These are phyloP conservation scores for Luzula sylvatica DNA, from an alignment of 176 grass and related monocot genomes.

Conservation along the genomic window DNA sequence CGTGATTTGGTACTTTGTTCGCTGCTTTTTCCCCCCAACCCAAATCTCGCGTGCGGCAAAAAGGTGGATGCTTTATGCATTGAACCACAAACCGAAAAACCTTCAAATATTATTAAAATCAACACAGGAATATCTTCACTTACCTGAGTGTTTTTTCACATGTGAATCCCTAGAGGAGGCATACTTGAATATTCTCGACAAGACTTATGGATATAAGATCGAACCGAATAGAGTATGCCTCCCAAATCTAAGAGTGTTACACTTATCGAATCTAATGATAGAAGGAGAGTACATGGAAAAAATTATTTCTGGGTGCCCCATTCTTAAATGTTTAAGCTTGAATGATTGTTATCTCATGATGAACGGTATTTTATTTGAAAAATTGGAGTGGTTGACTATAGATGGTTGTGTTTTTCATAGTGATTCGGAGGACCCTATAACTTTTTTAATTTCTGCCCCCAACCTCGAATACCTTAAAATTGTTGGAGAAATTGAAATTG, in stretches of 20 bases:
- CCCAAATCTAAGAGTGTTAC: background rate
- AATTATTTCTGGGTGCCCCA: background rate
- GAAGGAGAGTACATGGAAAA: background rate
- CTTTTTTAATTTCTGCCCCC: background rate
- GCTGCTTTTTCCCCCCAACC: background rate
- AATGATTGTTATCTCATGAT: no score
- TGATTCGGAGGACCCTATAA: background rate
- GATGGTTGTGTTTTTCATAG: background rate
- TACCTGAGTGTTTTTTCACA: background rate
- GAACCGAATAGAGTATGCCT: background rate
- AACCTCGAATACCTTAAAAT: background rate
- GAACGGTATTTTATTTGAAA: background rate
- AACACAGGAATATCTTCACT: background rate
- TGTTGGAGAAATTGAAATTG: background rate
- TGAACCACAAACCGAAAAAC: background rate
- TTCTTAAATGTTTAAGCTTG: background rate
- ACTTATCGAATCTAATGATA: background rate
- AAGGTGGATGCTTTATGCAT: background rate
- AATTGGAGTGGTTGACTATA: background rate
- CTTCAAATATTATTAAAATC: background rate
- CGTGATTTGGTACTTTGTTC: no score
- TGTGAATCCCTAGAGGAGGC: conserved; percentile 7
- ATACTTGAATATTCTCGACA: background rate
- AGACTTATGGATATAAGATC: no score
- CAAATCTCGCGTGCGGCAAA: background rate